Percentiles rank a stretch among this genome's conserved stretches.
Conservation (phyloP, 768 basidiomycete species). For the Macrolepiota fuliginosa region DNA sequence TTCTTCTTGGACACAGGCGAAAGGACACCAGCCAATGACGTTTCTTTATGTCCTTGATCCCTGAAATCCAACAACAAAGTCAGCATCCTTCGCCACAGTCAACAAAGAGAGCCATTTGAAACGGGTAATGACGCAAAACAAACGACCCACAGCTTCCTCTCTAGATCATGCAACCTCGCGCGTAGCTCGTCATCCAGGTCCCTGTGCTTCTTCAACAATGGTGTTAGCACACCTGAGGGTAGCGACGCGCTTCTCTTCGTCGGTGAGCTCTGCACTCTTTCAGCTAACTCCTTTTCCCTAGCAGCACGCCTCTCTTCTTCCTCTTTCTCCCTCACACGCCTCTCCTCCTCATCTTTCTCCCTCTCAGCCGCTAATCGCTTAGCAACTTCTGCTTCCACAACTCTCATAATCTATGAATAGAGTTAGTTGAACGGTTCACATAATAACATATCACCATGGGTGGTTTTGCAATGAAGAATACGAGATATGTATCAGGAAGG, state of each 20-base stretch:
- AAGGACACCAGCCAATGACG: conserved; percentile 57
- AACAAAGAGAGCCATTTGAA: conserved; percentile 8
- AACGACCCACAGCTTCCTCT: conserved; percentile 64
- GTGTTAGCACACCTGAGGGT: conserved; percentile 55
- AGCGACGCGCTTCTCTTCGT: conserved; percentile 32
- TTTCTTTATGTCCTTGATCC: conserved; percentile 60
- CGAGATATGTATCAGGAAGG: neutral
- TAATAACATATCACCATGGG: neutral
- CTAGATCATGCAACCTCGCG: conserved; percentile 62
- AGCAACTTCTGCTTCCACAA: conserved; percentile 74
- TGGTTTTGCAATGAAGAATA: neutral
- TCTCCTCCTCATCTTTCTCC: conserved; percentile 37
- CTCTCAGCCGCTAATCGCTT: conserved; percentile 53
- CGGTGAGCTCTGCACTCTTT: conserved; percentile 30
- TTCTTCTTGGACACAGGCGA: conserved; percentile 79
- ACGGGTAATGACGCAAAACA: neutral
- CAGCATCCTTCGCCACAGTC: neutral
- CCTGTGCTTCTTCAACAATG: conserved; percentile 59
- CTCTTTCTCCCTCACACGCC: conserved; percentile 30
- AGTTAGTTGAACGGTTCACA: neutral
- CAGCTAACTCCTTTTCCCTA: conserved; percentile 14
- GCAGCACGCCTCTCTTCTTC: conserved; percentile 13
- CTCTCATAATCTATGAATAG: conserved; percentile 59
- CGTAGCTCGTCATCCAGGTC: conserved; percentile 71
- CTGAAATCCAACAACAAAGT: conserved; percentile 28